phyloP scores from a whole-genome alignment of 2,329 filamentous ascomycete genomes.

The Fusarium circinatum region DNA sequence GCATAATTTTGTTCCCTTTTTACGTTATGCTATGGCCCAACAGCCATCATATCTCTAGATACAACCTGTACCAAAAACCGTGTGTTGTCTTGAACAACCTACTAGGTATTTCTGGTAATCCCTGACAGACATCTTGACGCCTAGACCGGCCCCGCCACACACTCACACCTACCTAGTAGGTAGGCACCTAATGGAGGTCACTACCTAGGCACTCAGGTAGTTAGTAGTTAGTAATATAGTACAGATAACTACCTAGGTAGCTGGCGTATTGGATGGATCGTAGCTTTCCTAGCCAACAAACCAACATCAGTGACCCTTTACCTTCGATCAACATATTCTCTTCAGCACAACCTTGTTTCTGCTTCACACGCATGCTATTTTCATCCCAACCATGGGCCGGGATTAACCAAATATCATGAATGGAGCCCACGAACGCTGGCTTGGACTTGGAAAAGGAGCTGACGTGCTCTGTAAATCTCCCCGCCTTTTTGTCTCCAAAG shows the following conservation, averaged over 20 bases:
- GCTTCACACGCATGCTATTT: conserved; percentile 1
- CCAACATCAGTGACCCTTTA: conserved; percentile 18
- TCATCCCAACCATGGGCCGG: conserved; percentile 29
- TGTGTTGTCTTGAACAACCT: conserved; percentile 17
- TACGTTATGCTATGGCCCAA: conserved; percentile 4
- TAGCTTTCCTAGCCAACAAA: conserved; percentile 19
- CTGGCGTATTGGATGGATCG: background rate
- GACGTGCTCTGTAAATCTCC: conserved; percentile 80
- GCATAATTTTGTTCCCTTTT: background rate
- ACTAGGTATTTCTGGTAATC: conserved; percentile 14
- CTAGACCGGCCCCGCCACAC: conserved; percentile 37
- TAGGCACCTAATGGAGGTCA: background rate
- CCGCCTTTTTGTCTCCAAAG: conserved; percentile 24
- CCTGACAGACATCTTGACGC: conserved; percentile 15
- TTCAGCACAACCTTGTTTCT: conserved; percentile 9
- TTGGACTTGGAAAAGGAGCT: conserved; percentile 91
- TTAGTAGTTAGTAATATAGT: background rate
- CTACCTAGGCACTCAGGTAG: background rate
- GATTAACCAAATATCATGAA: conserved; percentile 49
- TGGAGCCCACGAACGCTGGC: conserved; percentile 62
- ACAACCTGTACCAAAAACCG: background rate
- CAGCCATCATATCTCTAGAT: conserved; percentile 4
- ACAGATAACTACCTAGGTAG: background rate
- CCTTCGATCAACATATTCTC: conserved; percentile 24
- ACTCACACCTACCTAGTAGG: conserved; percentile 2